Conservation (phyloP, 2,329 filamentous ascomycete species). For the Hymenotorrendiella dingleyae region DNA sequence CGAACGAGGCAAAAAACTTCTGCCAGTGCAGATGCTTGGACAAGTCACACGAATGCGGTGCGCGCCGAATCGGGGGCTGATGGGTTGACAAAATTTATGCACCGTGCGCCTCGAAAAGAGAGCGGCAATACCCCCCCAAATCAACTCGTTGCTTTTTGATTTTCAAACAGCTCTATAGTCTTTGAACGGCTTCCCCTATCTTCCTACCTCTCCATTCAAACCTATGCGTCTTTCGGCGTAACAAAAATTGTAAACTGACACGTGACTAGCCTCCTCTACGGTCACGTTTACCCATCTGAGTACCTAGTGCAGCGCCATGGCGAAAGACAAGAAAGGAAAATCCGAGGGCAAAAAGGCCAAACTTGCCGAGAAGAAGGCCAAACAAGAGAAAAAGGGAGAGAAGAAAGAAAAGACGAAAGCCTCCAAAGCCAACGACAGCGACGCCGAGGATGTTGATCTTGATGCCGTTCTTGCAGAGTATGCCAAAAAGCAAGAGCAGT, state of each 20-base stretch:
- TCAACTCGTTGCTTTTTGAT: no score
- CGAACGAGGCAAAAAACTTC: background rate
- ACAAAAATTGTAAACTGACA: background rate
- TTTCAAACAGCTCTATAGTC: no score
- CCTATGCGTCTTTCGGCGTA: no score
- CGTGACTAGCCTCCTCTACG: background rate
- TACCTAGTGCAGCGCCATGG: constrained; percentile 32
- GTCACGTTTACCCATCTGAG: no score
- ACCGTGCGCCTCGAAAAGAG: no score
- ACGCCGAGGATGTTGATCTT: constrained; percentile 87
- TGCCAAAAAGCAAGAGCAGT: constrained; percentile 86
- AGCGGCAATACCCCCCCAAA: no score
- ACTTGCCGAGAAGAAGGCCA: constrained; percentile 60
- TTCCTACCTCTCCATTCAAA: no score
- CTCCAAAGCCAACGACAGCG: constrained; percentile 71
- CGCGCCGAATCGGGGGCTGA: no score
- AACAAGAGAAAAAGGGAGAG: constrained; percentile 84
- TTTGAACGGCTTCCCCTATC: no score
- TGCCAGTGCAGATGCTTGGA: constrained; percentile 1
- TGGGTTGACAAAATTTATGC: constrained; percentile 3
- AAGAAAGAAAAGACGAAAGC: constrained; percentile 72
- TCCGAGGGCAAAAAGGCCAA: constrained; percentile 46
- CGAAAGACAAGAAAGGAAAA: constrained; percentile 45
- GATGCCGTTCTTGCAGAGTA: constrained; percentile 92
- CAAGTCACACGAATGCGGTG: no score